phyloP scores from a whole-genome alignment of 768 basidiomycete genomes.

The Hydnomerulius pinastri region DNA sequence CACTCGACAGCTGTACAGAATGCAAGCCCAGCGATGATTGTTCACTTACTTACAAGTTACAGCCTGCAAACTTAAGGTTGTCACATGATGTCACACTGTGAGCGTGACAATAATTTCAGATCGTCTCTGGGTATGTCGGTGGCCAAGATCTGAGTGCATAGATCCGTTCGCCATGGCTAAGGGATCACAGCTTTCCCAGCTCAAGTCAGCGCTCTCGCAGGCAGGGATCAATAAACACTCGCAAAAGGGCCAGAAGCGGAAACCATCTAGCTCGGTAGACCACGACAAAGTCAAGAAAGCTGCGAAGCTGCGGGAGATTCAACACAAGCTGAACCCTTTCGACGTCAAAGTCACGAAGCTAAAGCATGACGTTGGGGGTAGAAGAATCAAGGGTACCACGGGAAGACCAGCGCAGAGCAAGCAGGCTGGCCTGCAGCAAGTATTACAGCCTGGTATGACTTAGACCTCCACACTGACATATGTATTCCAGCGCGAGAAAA shows the following conservation, averaged over 20 bases:
- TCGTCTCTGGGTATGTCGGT: neutral
- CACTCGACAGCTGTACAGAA: no score
- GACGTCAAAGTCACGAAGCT: conserved; percentile 90
- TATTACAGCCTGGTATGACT: conserved; percentile 36
- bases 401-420: conserved; percentile 89
- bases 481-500: conserved; percentile 71
- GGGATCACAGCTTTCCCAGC: conserved; percentile 88
- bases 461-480: conserved; percentile 6
- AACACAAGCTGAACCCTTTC: conserved; percentile 88
- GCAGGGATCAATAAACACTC: conserved; percentile 73
- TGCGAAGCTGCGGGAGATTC: conserved; percentile 80
- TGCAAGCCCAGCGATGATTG: no score
- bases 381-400: conserved; percentile 77
- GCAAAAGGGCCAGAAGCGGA: conserved; percentile 67
- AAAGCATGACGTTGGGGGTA: conserved; percentile 90
- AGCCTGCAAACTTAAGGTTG: neutral
- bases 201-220: conserved; percentile 80
- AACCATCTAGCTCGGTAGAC: conserved; percentile 55
- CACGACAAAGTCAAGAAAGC: conserved; percentile 83
- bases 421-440: conserved; percentile 88
- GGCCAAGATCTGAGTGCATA: no score
- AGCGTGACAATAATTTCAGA: neutral
- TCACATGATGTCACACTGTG: conserved; percentile 1
- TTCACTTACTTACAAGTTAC: no score
- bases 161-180: conserved; percentile 68